These are phyloP conservation scores for Diaporthe sp. DNA, from an alignment of 2,329 filamentous ascomycete species.

Conservation along the genomic window DNA sequence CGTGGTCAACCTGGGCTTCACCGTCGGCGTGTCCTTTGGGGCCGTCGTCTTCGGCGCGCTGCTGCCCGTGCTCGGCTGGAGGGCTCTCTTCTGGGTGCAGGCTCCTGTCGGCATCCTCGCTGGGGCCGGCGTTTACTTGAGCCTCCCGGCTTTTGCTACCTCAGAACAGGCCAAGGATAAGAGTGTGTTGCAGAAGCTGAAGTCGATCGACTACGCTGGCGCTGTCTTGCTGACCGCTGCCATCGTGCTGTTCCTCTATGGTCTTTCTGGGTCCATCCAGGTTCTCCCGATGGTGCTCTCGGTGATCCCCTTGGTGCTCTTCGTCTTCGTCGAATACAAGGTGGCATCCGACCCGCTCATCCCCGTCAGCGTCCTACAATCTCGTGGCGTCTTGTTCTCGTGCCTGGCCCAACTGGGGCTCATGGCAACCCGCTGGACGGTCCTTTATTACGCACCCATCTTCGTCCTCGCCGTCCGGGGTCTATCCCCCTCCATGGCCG, in stretches of 20 bases:
- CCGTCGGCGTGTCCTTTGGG: conserved; percentile 76
- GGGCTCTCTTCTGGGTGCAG: conserved; percentile 79
- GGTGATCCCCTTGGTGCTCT: conserved; percentile 58
- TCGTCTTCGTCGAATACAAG: conserved; percentile 72
- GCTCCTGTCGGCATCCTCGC: conserved; percentile 71
- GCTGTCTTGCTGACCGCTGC: conserved; percentile 72
- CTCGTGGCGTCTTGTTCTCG: conserved; percentile 76
- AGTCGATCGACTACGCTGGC: conserved; percentile 79
- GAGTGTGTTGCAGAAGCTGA: conserved; percentile 64
- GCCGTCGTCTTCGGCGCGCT: conserved; percentile 77
- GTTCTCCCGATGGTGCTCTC: conserved; percentile 70
- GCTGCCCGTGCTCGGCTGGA: conserved; percentile 64
- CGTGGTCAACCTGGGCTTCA: conserved; percentile 78
- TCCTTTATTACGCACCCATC: conserved; percentile 84
- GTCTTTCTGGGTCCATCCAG: conserved; percentile 73
- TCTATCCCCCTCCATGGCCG: conserved; percentile 76
- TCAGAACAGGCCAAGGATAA: conserved; percentile 50
- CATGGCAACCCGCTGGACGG: conserved; percentile 84
- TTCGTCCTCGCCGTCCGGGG: conserved; percentile 81
- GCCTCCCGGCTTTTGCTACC: conserved; percentile 64
- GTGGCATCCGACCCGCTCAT: conserved; percentile 78
- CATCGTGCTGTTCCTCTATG: conserved; percentile 77
- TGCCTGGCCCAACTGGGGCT: conserved; percentile 80
- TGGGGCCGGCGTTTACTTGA: conserved; percentile 71
- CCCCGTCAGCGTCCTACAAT: conserved; percentile 75